A percentile compares a stretch with the other conserved stretches of the same genome.
phyloP scores from a whole-genome alignment of 108 stramenopile species.

The Fragilariopsis cylindrus region DNA sequence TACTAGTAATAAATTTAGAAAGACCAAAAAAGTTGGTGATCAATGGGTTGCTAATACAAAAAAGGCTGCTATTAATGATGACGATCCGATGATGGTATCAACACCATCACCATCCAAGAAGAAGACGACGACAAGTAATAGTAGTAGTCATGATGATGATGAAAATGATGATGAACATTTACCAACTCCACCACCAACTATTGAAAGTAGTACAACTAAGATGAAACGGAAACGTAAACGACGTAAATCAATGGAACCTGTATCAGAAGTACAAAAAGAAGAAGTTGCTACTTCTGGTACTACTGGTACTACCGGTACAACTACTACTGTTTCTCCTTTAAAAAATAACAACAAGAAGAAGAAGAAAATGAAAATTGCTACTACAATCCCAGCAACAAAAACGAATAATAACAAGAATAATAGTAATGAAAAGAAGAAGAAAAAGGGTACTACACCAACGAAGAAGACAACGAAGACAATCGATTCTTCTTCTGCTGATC shows the following conservation, averaged over 20 bases:
- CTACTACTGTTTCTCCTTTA: background rate
- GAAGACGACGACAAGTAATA: background rate
- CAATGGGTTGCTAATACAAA: too few relatives aligned
- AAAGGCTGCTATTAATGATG: too few relatives aligned
- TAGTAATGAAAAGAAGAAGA: too few relatives aligned
- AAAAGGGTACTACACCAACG: background rate
- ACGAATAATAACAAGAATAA: too few relatives aligned
- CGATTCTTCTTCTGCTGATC: too few relatives aligned
- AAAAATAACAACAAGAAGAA: background rate
- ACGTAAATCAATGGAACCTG: background rate
- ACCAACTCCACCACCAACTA: conserved; percentile 6
- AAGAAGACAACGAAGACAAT: background rate
- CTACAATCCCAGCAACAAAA: background rate
- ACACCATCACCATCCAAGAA: background rate
- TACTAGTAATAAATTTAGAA: too few relatives aligned
- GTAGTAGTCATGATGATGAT: background rate
- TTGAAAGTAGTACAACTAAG: conserved; percentile 5
- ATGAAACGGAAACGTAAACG: conserved; percentile 8
- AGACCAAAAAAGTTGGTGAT: too few relatives aligned
- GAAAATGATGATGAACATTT: background rate
- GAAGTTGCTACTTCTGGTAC: too few relatives aligned
- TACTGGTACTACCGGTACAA: background rate
- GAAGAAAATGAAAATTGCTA: background rate
- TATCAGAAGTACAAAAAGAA: background rate
- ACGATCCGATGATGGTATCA: background rate